Evolutionary conservation across 1,139 yeast genomes (phyloP), one percentile per base, ranked within the genome.

Genomic region (Kodamaea alishanica): DNA sequence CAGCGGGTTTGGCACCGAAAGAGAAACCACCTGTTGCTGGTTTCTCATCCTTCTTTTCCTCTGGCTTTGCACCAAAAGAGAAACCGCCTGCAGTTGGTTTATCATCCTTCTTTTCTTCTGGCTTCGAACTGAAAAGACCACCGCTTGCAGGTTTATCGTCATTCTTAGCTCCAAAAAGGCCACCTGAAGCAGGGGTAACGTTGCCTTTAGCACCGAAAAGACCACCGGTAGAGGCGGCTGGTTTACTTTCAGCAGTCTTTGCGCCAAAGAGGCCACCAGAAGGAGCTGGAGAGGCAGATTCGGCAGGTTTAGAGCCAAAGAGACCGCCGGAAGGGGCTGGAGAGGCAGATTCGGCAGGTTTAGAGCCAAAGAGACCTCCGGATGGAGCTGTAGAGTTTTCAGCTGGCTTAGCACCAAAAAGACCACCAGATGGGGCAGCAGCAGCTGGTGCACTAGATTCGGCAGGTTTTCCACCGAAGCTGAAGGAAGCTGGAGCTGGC

Each of bases 291-390:
- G 35, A 20, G 11, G 4, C 29, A 4, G 35, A 8, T 26, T 24
- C 38, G n/a, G 47, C 38, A 3, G 55, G 47, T 23, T 43, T 42
- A 15, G 30, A 22, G 22, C 39, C 43, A 36, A 40, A 39, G 28
- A 36, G 32, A 8, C 43, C 33, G 8, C 34, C 34, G 15, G 34
- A 57, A 48, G 47, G 38, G n/a, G 46, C 12, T n/a, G 39, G 32
- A 2, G 44, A 26, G 6, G 65, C 38, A 47, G 38, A 11, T 8
- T 54, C 42, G 12, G 49, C 49, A n/a, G 60, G 44, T 28, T 61
- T 55, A 10, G 57, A 49, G 24, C 67, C 66, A 41, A 60, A 60
- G 6, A 59, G 50, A 38, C 56, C 46, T 24, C 42, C 41, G 12
- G 42, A 15, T 10, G 37, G 30, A 11, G 50, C 47, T 6, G 49